phyloP scores from a whole-genome alignment of 345 rosid genomes.

The Brassica juncea region DNA sequence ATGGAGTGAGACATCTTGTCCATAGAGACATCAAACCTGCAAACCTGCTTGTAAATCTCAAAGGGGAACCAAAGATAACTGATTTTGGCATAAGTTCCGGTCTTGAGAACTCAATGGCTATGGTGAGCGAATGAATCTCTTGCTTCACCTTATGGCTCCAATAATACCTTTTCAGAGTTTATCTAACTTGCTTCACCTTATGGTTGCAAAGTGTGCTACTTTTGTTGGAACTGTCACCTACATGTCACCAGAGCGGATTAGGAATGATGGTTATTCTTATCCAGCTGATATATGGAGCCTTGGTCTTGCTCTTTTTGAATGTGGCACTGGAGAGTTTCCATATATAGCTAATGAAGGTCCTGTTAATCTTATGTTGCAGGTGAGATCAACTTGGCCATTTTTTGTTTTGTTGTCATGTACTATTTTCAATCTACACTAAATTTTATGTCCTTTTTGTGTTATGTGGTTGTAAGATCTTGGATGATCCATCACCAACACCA shows the following conservation, averaged over 20 bases:
- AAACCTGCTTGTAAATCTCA: conserved; percentile 87
- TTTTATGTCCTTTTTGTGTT: conserved; percentile 9
- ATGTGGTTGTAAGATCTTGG: conserved; percentile 63
- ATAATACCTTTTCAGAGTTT: conserved; percentile 3
- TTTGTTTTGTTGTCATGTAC: background rate
- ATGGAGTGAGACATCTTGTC: conserved; percentile 85
- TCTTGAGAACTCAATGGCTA: conserved; percentile 89
- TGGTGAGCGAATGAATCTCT: conserved; percentile 57
- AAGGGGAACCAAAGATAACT: conserved; percentile 94
- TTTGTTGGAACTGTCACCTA: conserved; percentile 99
- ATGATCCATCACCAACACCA: conserved; percentile 93
- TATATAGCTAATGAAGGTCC: conserved; percentile 86
- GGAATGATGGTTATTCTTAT: conserved; percentile 80
- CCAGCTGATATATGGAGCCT: conserved; percentile 99
- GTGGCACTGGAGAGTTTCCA: conserved; percentile 95
- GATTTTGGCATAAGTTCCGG: conserved; percentile 99
- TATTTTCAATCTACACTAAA: conserved; percentile 9
- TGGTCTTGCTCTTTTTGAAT: conserved; percentile 92
- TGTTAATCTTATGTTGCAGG: conserved; percentile 96
- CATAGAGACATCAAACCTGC: conserved; percentile 99
- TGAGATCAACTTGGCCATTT: conserved; percentile 32
- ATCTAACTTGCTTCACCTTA: conserved; percentile 8
- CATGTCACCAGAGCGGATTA: conserved; percentile 95
- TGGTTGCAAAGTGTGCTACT: conserved; percentile 80
- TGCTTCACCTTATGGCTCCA: conserved; percentile 2